phyloP scores from a whole-genome alignment of 73 alveolate species.

The Durusdinium trenchii region DNA sequence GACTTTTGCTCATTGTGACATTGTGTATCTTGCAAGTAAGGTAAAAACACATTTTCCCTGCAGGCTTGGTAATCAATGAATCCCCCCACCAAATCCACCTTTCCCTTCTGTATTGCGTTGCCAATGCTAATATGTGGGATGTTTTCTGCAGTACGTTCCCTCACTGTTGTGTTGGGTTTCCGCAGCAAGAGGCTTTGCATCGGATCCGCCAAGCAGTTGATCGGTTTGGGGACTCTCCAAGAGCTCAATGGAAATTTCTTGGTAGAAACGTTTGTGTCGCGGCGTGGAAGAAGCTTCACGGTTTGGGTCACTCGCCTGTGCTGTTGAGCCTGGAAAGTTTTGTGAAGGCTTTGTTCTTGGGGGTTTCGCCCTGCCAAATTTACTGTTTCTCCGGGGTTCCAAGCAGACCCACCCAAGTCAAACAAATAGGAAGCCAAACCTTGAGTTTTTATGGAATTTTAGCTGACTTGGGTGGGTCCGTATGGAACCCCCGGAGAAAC shows the following conservation, averaged over 20 bases:
- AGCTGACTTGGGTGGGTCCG: too few species aligned
- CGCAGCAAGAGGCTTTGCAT: neutral
- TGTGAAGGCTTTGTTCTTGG: neutral
- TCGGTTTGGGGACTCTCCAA: neutral
- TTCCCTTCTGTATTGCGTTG: too few species aligned
- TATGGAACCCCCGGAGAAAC: too few species aligned
- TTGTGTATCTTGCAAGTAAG: neutral
- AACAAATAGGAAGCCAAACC: neutral
- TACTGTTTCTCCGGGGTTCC: neutral
- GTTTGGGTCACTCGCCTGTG: neutral
- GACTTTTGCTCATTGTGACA: neutral
- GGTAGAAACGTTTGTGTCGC: conserved; percentile 1
- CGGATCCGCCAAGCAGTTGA: neutral
- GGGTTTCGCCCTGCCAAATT: neutral
- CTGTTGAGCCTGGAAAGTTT: neutral
- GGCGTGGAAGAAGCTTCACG: conserved; percentile 24
- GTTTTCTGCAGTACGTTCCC: neutral
- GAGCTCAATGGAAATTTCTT: neutral
- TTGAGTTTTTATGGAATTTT: neutral
- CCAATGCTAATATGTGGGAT: too few species aligned
- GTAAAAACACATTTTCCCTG: neutral
- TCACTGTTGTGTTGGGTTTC: neutral
- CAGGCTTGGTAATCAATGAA: too few species aligned
- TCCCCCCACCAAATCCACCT: too few species aligned
- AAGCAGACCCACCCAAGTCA: neutral